phyloP scores from a whole-genome alignment of 176 grass and related monocot species.

The Oryza coarctata region DNA sequence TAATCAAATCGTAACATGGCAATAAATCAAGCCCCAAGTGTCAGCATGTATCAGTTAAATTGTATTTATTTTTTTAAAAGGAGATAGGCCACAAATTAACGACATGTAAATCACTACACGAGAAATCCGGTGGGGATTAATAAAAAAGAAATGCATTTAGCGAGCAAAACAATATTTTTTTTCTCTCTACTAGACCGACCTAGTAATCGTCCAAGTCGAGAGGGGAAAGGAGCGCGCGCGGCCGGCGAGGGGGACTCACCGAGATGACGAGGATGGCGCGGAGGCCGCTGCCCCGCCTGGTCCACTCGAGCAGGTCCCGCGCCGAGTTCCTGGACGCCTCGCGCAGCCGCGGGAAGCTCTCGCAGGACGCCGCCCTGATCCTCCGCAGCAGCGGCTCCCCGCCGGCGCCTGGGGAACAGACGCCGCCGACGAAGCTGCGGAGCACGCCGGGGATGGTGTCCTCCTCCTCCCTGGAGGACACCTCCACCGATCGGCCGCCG shows the following conservation, averaged over 20 bases:
- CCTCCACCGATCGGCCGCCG: slow-evolving; percentile 28
- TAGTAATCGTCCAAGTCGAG: background rate
- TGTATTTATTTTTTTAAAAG: background rate
- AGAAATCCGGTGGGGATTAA: background rate
- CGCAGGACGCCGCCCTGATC: slow-evolving; percentile 45
- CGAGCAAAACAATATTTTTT: no score
- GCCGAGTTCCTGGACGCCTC: slow-evolving; percentile 70
- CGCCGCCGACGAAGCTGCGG: slow-evolving; percentile 59
- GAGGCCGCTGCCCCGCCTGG: slow-evolving; percentile 60
- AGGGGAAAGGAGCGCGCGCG: background rate
- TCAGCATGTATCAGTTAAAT: background rate
- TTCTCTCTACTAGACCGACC: no score
- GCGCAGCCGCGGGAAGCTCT: slow-evolving; percentile 52
- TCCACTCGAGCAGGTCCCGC: slow-evolving; percentile 69
- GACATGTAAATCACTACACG: background rate
- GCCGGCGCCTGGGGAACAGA: slow-evolving; percentile 18
- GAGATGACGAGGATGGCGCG: slow-evolving; percentile 92
- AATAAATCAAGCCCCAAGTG: background rate
- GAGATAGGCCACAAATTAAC: background rate
- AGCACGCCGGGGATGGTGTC: slow-evolving; percentile 60
- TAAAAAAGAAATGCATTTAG: background rate
- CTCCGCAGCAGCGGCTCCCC: slow-evolving; percentile 54
- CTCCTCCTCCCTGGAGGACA: slow-evolving; percentile 23
- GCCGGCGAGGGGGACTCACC: slow-evolving; percentile 17
- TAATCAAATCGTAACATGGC: background rate